phyloP scores from a whole-genome alignment of 2,329 filamentous ascomycete genomes.

The Fusarium hainanense region DNA sequence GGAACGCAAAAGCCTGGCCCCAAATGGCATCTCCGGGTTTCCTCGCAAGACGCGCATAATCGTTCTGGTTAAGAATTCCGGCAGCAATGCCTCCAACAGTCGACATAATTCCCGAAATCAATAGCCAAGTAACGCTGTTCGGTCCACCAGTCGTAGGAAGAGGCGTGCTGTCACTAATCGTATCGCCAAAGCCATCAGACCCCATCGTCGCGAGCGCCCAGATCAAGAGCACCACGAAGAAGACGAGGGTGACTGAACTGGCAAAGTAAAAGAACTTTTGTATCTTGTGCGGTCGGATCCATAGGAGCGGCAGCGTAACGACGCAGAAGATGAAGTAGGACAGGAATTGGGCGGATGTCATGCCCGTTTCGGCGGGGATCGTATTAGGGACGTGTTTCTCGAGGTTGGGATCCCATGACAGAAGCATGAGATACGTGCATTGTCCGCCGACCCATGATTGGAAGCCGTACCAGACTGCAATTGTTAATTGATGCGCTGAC shows the following conservation, averaged over 20 bases:
- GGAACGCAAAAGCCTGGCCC: conserved; percentile 52
- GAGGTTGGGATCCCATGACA: conserved; percentile 57
- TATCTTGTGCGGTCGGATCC: conserved; percentile 57
- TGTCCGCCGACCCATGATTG: conserved; percentile 60
- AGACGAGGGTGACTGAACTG: conserved; percentile 54
- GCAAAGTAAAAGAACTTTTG: conserved; percentile 56
- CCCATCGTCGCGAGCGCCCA: conserved; percentile 60
- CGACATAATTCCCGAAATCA: conserved; percentile 52
- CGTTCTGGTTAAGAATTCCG: conserved; percentile 54
- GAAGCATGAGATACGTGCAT: conserved; percentile 58
- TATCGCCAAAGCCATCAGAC: conserved; percentile 52
- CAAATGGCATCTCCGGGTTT: conserved; percentile 49
- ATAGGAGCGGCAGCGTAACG: conserved; percentile 57
- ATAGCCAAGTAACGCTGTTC: conserved; percentile 51
- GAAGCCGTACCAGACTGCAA: conserved; percentile 53
- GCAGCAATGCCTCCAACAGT: conserved; percentile 54
- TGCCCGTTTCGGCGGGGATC: conserved; percentile 55
- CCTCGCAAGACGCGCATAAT: conserved; percentile 52
- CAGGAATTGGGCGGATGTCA: conserved; percentile 58
- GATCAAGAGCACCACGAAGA: conserved; percentile 56
- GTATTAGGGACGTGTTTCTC: conserved; percentile 56
- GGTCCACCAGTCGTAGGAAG: conserved; percentile 47
- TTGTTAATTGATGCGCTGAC: not conserved
- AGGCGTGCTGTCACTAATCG: conserved; percentile 40
- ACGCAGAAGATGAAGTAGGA: conserved; percentile 58